These are phyloP conservation scores for Solanum verrucosum DNA, from an alignment of 257 asterid species.

Conservation along the genomic window DNA sequence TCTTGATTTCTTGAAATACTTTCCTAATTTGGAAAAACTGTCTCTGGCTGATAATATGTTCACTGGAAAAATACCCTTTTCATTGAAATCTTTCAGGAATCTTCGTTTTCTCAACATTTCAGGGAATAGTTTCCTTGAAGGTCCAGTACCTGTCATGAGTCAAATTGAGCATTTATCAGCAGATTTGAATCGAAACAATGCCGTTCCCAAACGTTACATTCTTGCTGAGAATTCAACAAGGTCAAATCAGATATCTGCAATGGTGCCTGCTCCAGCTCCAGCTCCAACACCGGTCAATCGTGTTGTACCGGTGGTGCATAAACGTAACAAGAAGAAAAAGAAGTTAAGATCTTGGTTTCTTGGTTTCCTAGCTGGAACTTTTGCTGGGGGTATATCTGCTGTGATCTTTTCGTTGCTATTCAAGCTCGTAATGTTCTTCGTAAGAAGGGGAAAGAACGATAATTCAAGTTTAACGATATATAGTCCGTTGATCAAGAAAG, in stretches of 20 bases:
- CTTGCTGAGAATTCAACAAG: slow-evolving; percentile 35
- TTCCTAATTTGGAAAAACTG: slow-evolving; percentile 63
- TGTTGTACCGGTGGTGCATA: background rate
- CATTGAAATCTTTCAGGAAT: slow-evolving; percentile 51
- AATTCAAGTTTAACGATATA: slow-evolving; percentile 31
- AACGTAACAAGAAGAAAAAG: slow-evolving; percentile 10
- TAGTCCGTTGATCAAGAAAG: slow-evolving; percentile 60
- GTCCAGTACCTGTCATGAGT: slow-evolving; percentile 18
- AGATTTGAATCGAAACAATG: background rate
- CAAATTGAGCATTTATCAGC: slow-evolving; percentile 16
- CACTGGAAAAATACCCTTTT: slow-evolving; percentile 50
- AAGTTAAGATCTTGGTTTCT: slow-evolving; percentile 24
- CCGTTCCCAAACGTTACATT: slow-evolving; percentile 42
- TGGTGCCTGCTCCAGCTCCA: slow-evolving; percentile 34
- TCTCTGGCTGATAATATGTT: slow-evolving; percentile 59
- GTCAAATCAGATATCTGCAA: slow-evolving; percentile 12
- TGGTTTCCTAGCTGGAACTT: slow-evolving; percentile 57
- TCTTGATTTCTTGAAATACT: slow-evolving; percentile 52
- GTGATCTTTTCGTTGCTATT: slow-evolving; percentile 27
- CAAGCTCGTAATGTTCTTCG: slow-evolving; percentile 17
- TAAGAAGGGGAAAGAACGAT: slow-evolving; percentile 30
- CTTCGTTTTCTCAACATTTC: slow-evolving; percentile 57
- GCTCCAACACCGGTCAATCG: slow-evolving; percentile 20
- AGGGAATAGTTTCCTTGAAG: slow-evolving; percentile 57
- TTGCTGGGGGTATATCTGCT: slow-evolving; percentile 50